Conservation (phyloP, 1,139 yeast genomes). For the Scheffersomyces titani region DNA sequence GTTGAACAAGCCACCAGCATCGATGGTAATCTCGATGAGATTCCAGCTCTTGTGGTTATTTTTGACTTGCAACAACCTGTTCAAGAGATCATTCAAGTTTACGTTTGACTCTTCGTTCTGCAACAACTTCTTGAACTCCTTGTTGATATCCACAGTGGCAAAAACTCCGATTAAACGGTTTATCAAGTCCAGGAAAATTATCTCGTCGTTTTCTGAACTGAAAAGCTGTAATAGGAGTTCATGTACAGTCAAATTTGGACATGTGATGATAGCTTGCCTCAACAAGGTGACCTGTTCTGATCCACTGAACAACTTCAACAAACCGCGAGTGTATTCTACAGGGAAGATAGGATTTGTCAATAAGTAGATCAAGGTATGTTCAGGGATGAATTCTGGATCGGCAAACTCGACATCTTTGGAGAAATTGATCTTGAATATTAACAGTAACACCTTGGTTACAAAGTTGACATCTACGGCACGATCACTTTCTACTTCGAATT, state of each 20-base stretch:
- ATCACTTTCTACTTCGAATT: conserved; percentile 67
- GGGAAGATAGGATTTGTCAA: conserved; percentile 90
- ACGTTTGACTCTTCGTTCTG: conserved; percentile 20
- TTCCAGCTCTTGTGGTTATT: conserved; percentile 52
- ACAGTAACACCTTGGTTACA: conserved; percentile 47
- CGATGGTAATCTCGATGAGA: conserved; percentile 62
- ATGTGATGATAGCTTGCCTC: conserved; percentile 79
- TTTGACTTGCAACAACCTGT: conserved; percentile 27
- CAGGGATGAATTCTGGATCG: conserved; percentile 45
- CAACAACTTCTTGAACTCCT: conserved; percentile 23
- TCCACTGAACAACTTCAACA: conserved; percentile 48
- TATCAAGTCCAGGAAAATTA: conserved; percentile 68
- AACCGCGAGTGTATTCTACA: conserved; percentile 50
- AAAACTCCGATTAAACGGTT: conserved; percentile 65
- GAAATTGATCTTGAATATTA: conserved; percentile 36
- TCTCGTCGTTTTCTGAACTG: conserved; percentile 32
- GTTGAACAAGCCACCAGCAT: conserved; percentile 71
- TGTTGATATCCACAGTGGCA: conserved; percentile 49
- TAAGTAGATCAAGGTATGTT: conserved; percentile 65
- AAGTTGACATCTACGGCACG: conserved; percentile 65
- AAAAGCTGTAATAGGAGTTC: conserved; percentile 59
- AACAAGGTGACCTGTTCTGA: conserved; percentile 57
- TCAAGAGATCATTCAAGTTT: conserved; percentile 44
- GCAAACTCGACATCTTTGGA: conserved; percentile 18
- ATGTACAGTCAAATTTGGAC: conserved; percentile 64